These are phyloP conservation scores for Saccharomycopsis capsularis DNA, from an alignment of 805 yeast genomes.

Conservation along the genomic window DNA sequence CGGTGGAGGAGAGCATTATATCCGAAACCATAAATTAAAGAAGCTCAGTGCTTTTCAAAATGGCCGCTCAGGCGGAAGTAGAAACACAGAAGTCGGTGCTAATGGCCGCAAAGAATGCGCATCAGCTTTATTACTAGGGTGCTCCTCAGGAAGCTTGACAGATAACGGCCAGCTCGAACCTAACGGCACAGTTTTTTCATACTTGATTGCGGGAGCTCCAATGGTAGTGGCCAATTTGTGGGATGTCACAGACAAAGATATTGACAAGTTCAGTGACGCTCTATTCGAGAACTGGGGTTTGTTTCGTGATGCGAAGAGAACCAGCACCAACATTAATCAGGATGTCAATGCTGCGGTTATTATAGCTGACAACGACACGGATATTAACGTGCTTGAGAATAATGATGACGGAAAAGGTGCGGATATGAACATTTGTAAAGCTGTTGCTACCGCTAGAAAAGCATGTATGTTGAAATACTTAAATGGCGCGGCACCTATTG, in stretches of 20 bases:
- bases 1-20: constrained; percentile 90
- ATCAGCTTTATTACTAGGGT: constrained; percentile 63
- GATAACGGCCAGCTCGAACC: constrained; percentile 58
- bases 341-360: too few species aligned
- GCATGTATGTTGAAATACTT: constrained; percentile 63
- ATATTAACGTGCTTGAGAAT: too few species aligned
- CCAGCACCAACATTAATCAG: constrained; percentile 22
- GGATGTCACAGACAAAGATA: constrained; percentile 97
- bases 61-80: background rate
- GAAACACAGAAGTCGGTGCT: too few species aligned
- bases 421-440: constrained; percentile 36
- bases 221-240: constrained; percentile 80
- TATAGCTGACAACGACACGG: background rate
- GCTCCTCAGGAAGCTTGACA: constrained; percentile 74
- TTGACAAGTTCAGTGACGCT: constrained; percentile 64
- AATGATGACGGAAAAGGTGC: too few species aligned
- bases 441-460: constrained; percentile 57
- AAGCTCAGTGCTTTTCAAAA: constrained; percentile 58
- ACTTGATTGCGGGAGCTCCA: constrained; percentile 76
- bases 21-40: constrained; percentile 49
- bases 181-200: constrained; percentile 68
- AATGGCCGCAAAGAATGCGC: constrained; percentile 23
- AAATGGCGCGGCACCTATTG: constrained; percentile 89
- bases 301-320: constrained; percentile 24
- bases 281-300: constrained; percentile 66